These are phyloP conservation scores for Solanum lignicaule DNA, from an alignment of 257 asterid genomes.

Conservation along the genomic window DNA sequence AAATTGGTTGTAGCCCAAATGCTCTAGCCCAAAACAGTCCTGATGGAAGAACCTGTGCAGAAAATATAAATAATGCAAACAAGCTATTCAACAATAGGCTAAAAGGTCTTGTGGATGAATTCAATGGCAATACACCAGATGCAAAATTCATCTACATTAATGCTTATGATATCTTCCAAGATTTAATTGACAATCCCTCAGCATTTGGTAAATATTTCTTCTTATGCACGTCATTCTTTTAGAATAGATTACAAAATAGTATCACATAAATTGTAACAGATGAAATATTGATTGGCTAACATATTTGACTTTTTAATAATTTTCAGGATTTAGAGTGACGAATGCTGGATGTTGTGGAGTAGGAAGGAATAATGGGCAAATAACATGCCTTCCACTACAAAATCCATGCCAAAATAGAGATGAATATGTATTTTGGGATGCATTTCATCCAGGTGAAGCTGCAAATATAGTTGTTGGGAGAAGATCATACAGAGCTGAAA, in stretches of 20 bases:
- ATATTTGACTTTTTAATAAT: not conserved
- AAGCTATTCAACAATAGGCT: slow-evolving; percentile 57
- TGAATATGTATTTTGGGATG: slow-evolving; percentile 78
- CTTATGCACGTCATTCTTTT: not conserved
- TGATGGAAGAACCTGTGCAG: slow-evolving; percentile 68
- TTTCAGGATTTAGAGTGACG: slow-evolving; percentile 63
- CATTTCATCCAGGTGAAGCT: slow-evolving; percentile 78
- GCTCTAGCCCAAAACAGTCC: slow-evolving; percentile 87
- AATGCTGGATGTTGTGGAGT: slow-evolving; percentile 93
- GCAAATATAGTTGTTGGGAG: slow-evolving; percentile 70
- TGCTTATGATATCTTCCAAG: slow-evolving; percentile 83
- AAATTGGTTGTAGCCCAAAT: slow-evolving; percentile 94
- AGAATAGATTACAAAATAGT: not conserved
- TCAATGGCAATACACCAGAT: slow-evolving; percentile 50
- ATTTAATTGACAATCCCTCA: slow-evolving; percentile 53
- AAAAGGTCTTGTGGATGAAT: slow-evolving; percentile 45
- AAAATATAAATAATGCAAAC: slow-evolving; percentile 56
- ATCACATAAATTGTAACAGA: not conserved
- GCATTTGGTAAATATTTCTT: slow-evolving; percentile 38
- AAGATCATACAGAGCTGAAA: slow-evolving; percentile 64
- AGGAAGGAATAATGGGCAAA: slow-evolving; percentile 93
- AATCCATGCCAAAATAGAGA: slow-evolving; percentile 57
- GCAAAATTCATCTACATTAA: slow-evolving; percentile 59
- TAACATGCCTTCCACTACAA: slow-evolving; percentile 76
- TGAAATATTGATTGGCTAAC: not conserved